Evolutionary conservation across 1,284 basidiomycete genomes (phyloP).

Genomic region (Erythrobasidium hasegawianum): DNA sequence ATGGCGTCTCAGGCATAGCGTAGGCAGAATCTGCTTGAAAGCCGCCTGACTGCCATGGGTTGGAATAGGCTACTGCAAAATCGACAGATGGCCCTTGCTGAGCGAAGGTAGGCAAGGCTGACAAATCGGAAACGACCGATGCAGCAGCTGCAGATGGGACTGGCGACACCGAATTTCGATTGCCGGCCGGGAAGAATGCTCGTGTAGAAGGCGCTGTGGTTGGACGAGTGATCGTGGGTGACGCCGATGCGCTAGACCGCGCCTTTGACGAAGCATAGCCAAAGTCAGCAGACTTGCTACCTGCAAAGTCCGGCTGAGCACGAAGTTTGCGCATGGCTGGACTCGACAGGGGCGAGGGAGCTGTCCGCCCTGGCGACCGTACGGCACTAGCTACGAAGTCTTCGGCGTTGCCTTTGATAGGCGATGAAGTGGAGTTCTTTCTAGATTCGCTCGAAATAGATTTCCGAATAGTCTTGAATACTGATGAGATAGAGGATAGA

Average conservation of each 20-base stretch:
- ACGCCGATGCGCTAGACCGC: not conserved
- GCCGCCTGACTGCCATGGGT: not conserved
- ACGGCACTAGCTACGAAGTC: not conserved
- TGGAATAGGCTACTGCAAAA: not conserved
- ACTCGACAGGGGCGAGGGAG: not conserved
- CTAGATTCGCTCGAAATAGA: conserved; percentile 7
- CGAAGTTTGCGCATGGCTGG: not conserved
- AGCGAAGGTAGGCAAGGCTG: not conserved
- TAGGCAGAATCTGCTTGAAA: not conserved
- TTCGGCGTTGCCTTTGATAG: conserved; percentile 4
- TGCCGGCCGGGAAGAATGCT: no score
- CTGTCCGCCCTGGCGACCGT: not conserved
- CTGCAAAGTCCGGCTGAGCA: not conserved
- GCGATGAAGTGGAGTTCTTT: conserved; percentile 1
- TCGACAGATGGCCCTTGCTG: not conserved
- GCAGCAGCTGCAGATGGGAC: no score
- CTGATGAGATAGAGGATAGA: not conserved
- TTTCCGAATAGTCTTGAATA: conserved; percentile 19
- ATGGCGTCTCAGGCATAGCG: not conserved
- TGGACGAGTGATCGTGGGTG: not conserved
- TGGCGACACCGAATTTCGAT: no score
- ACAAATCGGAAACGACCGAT: no score
- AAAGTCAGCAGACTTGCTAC: not conserved
- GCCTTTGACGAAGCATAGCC: not conserved
- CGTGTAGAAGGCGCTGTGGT: no score